phyloP scores from a whole-genome alignment of 2,329 filamentous ascomycete species.

The Xylariaceae sp. region DNA sequence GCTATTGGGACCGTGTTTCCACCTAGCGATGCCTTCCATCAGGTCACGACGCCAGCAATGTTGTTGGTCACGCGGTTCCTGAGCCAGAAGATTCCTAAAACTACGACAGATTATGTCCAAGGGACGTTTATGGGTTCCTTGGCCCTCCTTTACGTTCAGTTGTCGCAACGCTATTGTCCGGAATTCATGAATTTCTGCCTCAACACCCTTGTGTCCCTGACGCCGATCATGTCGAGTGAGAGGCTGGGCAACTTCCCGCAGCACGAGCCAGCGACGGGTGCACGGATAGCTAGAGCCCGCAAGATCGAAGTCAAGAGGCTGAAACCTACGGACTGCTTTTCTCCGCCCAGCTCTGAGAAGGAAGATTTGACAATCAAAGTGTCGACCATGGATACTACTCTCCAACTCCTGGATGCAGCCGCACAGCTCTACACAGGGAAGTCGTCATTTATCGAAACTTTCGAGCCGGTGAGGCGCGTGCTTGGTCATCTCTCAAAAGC shows the following conservation, averaged over 20 bases:
- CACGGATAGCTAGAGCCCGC: slow-evolving; percentile 44
- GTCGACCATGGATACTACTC: slow-evolving; percentile 56
- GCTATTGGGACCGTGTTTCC: slow-evolving; percentile 82
- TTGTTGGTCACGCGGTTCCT: slow-evolving; percentile 80
- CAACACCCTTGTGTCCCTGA: slow-evolving; percentile 65
- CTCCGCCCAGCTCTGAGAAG: slow-evolving; percentile 25
- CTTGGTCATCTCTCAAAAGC: slow-evolving; percentile 57
- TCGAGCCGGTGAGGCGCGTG: slow-evolving; percentile 56
- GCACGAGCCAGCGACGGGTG: slow-evolving; percentile 47
- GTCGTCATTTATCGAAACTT: slow-evolving; percentile 72
- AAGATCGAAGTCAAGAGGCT: slow-evolving; percentile 45
- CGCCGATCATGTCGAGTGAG: slow-evolving; percentile 46
- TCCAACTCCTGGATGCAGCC: slow-evolving; percentile 61
- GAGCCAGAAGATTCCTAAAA: slow-evolving; percentile 65
- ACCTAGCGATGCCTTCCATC: slow-evolving; percentile 95
- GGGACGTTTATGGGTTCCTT: slow-evolving; percentile 78
- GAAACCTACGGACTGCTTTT: slow-evolving; percentile 52
- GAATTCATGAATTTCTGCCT: slow-evolving; percentile 79
- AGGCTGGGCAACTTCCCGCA: slow-evolving; percentile 53
- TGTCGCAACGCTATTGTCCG: slow-evolving; percentile 83
- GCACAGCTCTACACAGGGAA: slow-evolving; percentile 70
- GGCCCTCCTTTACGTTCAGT: slow-evolving; percentile 72
- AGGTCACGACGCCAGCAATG: slow-evolving; percentile 85
- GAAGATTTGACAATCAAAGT: slow-evolving; percentile 38
- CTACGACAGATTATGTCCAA: slow-evolving; percentile 59